Evolutionary conservation across 768 basidiomycete species (phyloP).

Genomic region (Russula earlei): DNA sequence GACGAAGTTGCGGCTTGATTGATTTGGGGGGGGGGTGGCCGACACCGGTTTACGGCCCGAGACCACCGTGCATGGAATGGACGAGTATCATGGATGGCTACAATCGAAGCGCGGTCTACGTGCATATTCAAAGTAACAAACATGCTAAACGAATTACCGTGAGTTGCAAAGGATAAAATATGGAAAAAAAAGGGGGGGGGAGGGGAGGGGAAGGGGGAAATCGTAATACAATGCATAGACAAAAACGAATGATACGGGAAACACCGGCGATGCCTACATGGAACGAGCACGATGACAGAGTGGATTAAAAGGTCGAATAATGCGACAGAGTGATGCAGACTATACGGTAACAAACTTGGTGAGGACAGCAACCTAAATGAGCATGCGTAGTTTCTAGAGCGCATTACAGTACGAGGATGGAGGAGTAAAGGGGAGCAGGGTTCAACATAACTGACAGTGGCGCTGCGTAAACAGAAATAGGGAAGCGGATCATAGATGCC

Average conservation of each 20-base stretch:
- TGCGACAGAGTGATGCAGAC: slow-evolving; percentile 17
- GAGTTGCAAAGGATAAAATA: slow-evolving; percentile 5
- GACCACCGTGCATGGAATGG: not conserved
- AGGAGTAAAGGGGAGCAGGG: slow-evolving; percentile 2
- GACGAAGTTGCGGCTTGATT: too few relatives aligned
- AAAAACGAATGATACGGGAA: not conserved
- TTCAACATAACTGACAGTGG: slow-evolving; percentile 7
- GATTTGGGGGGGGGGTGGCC: too few relatives aligned
- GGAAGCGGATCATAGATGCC: slow-evolving; percentile 9
- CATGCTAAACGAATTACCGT: slow-evolving; percentile 6
- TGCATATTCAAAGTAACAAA: not conserved
- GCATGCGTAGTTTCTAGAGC: slow-evolving; percentile 9
- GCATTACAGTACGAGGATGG: slow-evolving; percentile 5
- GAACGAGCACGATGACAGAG: slow-evolving; percentile 4
- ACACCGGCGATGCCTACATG: slow-evolving; percentile 11
- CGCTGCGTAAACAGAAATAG: slow-evolving; percentile 3
- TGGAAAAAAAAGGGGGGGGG: not conserved
- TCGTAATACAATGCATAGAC: slow-evolving; percentile 14
- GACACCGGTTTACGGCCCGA: slow-evolving; percentile 9
- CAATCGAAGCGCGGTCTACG: not conserved
- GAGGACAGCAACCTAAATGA: slow-evolving; percentile 15
- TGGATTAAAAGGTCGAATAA: slow-evolving; percentile 9
- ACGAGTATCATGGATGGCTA: not conserved
- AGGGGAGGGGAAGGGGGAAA: not conserved
- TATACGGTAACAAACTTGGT: slow-evolving; percentile 17